Base-by-base conservation (phyloP, 2,329 filamentous ascomycete genomes). In the Fusarium euwallaceae region DNA sequence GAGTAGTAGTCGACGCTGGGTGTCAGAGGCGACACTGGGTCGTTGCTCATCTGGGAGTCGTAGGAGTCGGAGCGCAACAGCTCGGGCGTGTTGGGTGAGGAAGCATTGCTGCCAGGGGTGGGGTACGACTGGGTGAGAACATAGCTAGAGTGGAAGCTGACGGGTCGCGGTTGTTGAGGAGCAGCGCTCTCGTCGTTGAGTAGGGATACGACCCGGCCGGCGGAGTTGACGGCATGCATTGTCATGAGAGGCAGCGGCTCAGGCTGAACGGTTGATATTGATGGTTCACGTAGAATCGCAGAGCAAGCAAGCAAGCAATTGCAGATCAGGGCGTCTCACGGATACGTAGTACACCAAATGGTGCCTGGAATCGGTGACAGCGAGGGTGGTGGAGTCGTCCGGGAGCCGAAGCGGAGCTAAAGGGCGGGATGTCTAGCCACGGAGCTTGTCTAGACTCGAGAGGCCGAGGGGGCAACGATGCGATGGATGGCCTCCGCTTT, bases 51-150 rank as follows among this genome's bases (percentile, higher is more conserved):
- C 71, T 89, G 87, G 12, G 90, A 92, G 78, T 92, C 90, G 80
- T 89, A 91, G 1, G 90, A 92, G 75, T 90, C 84, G 62, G 89
- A 90, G 51, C 90, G 88, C 60, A 88, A 81, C n/a, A 92, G 86
- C 76, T 88, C 87, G 34, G 90, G 90, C 1, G 88, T 89, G 74
- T 86, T 85, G 59, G 87, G 85, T 22, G 87, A 86, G 5, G 86
- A 86, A 4, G 87, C 87, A 63, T 70, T 78, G 72, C 83, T 85
- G 62, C 84, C 81, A 17, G 83, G 77, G 29, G 81, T 78, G 67
- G 82, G 78, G 75, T 84, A 84, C 17, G 81, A 77, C 55, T 79
- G 81, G 32, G 78, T 75, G 56, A 80, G 69, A 55, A 78, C 71
- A 64, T 83, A 82, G 78, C 78, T 82, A 58, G 83, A 76, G 67